Evolutionary conservation across 441 rosid species (phyloP), one percentile per base, ranked within the genome.

Genomic region (Populus hybrid): DNA sequence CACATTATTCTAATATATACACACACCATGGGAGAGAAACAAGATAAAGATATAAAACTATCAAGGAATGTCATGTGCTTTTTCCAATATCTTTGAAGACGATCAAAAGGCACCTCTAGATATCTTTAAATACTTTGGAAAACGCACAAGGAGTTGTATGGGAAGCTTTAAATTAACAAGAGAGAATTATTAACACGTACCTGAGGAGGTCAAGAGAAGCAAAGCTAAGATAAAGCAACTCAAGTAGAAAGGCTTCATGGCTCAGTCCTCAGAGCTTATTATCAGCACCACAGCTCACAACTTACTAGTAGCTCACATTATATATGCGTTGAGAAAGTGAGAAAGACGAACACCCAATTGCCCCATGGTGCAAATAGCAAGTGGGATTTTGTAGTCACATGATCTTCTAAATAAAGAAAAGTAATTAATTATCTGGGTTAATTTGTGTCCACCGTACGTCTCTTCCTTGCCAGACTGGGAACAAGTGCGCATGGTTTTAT

Each of bases 171-270:
- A 66, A 65, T 24, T 2, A 14, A 8, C 53, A 38, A 6, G 14
- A 23, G 50, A 40, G 50, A 0, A 40, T 40, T 10, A 2, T 20
- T 11, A 2, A 11, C 20, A 8, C 36, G 18, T 74, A 83, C 83
- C 86, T 40, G 84, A 68, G 21, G 73, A 66, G 56, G 81, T 77
- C 69, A 68, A 31, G 35, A 79, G 71, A 74, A 77, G 9, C 7
- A 72, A 21, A 69, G 80, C 81, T 26, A 74, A 21, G 70, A 83
- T 33, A 59, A n/a, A 78, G 65, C 33, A 81, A 67, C 35, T 9
- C 2, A 73, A 69, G 74, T 53, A 40, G 71, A 20, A 68, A 76
- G 35, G 74, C 80, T 76, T 78, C 82, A 81, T 73, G 26, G 31
- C 73, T 23, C 7, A 1, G 35, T 8, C 1, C 42, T 10, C 21